A percentile compares a stretch with the other conserved stretches of the same genome.
These are phyloP conservation scores for Aspergillus caelatus DNA, from an alignment of 2,329 filamentous ascomycete species.

Conservation along the genomic window DNA sequence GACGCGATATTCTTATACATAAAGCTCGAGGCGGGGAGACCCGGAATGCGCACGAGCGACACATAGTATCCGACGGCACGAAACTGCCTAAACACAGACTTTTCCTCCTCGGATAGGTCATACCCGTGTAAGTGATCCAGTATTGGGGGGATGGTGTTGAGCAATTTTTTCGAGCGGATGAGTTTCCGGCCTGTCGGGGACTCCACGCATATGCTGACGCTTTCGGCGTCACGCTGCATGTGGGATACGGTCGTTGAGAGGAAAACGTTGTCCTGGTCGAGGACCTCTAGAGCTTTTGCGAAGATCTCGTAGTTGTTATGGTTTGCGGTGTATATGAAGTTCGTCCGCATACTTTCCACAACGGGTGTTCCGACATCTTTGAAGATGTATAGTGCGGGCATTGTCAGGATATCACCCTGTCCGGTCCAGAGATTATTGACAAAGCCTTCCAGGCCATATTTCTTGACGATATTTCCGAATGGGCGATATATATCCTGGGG, in stretches of 20 bases:
- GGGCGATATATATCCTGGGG: not conserved
- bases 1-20: not conserved
- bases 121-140: not conserved
- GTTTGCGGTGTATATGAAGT: not conserved
- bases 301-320: constrained; percentile 3
- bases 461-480: not conserved
- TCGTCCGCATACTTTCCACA: not conserved
- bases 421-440: not conserved
- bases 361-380: not conserved
- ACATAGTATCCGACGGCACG: not conserved
- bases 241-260: not conserved
- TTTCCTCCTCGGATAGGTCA: not conserved
- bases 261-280: not conserved
- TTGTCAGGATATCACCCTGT: not conserved
- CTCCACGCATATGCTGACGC: not conserved
- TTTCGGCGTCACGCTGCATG: not conserved
- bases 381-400: not conserved
- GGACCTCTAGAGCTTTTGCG: not conserved
- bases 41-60: not conserved
- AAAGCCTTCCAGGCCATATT: not conserved
- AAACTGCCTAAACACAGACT: not conserved
- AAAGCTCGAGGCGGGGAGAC: not conserved
- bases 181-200: not conserved
- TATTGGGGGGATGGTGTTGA: not conserved
- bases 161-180: not conserved